Evolutionary conservation across 2,329 filamentous ascomycete genomes (phyloP).

Genomic region (Metarhizium brunneum): DNA sequence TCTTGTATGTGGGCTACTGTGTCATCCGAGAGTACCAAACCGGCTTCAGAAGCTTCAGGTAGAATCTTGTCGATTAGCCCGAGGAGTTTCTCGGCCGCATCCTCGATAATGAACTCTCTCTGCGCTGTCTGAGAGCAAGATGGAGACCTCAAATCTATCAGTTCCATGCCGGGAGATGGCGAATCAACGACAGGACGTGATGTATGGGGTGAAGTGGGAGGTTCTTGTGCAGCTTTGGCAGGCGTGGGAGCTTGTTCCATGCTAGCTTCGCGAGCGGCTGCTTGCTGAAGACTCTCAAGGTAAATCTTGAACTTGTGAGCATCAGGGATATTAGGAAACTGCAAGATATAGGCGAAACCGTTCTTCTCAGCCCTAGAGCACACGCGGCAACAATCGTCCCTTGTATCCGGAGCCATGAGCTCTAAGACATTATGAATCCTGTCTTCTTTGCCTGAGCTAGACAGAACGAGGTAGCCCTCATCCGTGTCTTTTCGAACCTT

Average conservation of each 20-base stretch:
- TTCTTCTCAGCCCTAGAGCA: background rate
- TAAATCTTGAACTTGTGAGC: slow-evolving; percentile 10
- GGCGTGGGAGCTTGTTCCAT: background rate
- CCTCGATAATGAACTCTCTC: slow-evolving; percentile 5
- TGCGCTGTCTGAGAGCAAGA: background rate
- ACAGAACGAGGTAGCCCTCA: slow-evolving; percentile 13
- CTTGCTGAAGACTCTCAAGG: slow-evolving; percentile 8
- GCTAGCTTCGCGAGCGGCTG: background rate
- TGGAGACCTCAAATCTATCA: slow-evolving; percentile 5
- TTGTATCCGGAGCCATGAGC: slow-evolving; percentile 10
- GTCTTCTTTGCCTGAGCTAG: slow-evolving; percentile 4
- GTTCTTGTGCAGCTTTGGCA: background rate
- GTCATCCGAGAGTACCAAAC: slow-evolving; percentile 5
- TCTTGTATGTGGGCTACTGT: slow-evolving; percentile 15
- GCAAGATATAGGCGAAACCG: slow-evolving; percentile 9
- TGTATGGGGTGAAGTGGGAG: too few relatives aligned
- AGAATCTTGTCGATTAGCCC: slow-evolving; percentile 10
- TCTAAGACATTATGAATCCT: slow-evolving; percentile 13
- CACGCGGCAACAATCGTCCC: slow-evolving; percentile 15
- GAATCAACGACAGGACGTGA: background rate
- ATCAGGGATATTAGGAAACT: slow-evolving; percentile 8
- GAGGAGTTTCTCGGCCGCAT: slow-evolving; percentile 10
- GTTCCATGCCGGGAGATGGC: background rate
- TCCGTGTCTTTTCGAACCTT: slow-evolving; percentile 9
- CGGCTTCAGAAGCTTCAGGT: slow-evolving; percentile 7